A percentile compares a stretch with the other conserved stretches of the same genome.
These are phyloP conservation scores for Spatholobus suberectus DNA, from an alignment of 306 rosid genomes.

Conservation along the genomic window DNA sequence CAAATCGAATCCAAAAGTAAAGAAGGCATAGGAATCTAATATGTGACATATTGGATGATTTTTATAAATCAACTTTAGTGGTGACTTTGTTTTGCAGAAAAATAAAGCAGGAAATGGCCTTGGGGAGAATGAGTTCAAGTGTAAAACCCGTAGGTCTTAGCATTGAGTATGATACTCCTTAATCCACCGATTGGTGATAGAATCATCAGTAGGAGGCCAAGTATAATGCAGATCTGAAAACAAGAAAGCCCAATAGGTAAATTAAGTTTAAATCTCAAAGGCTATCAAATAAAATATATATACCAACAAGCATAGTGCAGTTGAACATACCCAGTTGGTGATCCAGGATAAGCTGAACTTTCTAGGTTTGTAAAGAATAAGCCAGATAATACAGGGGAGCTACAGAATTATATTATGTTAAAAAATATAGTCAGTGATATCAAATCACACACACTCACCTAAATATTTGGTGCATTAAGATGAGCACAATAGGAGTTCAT, in stretches of 20 bases:
- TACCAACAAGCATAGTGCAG: background rate
- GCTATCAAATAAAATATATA: background rate
- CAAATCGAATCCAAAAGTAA: background rate
- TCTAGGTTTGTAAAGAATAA: slow-evolving; percentile 62
- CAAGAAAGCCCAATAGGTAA: too few relatives aligned
- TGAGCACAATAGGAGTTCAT: too few relatives aligned
- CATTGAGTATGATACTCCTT: slow-evolving; percentile 58
- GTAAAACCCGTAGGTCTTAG: slow-evolving; percentile 60
- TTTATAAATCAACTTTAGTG: background rate
- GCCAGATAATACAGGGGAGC: slow-evolving; percentile 88
- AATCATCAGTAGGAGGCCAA: slow-evolving; percentile 67
- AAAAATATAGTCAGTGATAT: background rate
- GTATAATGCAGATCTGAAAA: slow-evolving; percentile 67
- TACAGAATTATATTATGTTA: slow-evolving; percentile 33
- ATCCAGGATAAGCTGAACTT: slow-evolving; percentile 68
- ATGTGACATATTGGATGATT: background rate
- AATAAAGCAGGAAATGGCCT: background rate
- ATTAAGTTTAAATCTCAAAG: background rate
- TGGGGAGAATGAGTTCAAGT: too few relatives aligned
- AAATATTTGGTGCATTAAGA: too few relatives aligned
- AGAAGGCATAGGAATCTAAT: background rate
- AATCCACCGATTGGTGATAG: slow-evolving; percentile 76
- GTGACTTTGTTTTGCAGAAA: background rate
- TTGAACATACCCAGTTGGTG: slow-evolving; percentile 70
- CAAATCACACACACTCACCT: background rate